Evolutionary conservation across 768 basidiomycete genomes (phyloP).

Genomic region (Neoboletus brunneissimus): DNA sequence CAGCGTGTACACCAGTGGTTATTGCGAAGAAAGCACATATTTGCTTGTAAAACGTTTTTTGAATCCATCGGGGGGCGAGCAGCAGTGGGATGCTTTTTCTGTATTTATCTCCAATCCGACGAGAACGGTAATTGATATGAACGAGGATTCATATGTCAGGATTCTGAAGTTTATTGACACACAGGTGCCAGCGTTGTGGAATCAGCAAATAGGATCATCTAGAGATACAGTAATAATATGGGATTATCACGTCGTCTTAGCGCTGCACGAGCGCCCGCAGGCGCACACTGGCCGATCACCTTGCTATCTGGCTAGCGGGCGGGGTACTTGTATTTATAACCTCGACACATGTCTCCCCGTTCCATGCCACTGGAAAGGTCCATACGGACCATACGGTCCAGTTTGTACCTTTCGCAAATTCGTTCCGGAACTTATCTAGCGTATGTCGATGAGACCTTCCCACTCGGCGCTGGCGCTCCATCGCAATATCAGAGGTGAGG

Average conservation of each 20-base stretch:
- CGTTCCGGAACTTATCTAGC: constrained; percentile 34
- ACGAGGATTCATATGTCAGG: background rate
- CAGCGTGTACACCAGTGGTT: constrained; percentile 54
- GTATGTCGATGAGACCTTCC: constrained; percentile 48
- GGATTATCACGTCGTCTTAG: constrained; percentile 74
- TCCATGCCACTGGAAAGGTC: constrained; percentile 54
- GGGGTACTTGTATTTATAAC: constrained; percentile 62
- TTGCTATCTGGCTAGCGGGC: constrained; percentile 5
- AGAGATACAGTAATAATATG: constrained; percentile 49
- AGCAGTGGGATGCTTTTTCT: constrained; percentile 48
- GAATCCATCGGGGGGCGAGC: constrained; percentile 23
- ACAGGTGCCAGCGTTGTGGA: constrained; percentile 67
- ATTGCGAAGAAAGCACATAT: constrained; percentile 76
- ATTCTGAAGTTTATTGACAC: constrained; percentile 7
- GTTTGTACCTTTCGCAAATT: constrained; percentile 6
- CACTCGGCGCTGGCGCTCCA: constrained; percentile 27
- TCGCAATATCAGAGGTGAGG: constrained; percentile 45
- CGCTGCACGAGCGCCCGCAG: constrained; percentile 39
- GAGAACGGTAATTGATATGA: constrained; percentile 46
- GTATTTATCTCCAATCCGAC: constrained; percentile 65
- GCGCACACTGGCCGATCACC: background rate
- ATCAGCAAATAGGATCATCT: constrained; percentile 45
- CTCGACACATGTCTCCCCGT: constrained; percentile 53
- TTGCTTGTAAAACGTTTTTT: constrained; percentile 49
- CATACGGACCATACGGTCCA: constrained; percentile 18